Conservation (phyloP, 495 filamentous ascomycete genomes). For the Penicilliopsis zonata region DNA sequence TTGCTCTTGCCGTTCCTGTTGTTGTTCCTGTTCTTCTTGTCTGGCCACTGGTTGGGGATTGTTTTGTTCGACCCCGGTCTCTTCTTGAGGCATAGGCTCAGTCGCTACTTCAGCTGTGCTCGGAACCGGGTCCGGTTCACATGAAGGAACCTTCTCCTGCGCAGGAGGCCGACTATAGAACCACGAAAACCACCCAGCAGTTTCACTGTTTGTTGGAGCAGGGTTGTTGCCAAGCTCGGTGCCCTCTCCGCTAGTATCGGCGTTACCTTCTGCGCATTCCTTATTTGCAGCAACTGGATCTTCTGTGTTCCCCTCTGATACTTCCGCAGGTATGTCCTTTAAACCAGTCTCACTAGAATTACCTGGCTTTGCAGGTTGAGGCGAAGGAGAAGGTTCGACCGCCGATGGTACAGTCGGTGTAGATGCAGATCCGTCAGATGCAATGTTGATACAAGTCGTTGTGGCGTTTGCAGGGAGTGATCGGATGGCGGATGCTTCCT, state of each 20-base stretch:
- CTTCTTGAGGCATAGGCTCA: constrained; percentile 9
- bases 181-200: constrained; percentile 49
- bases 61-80: constrained; percentile 9
- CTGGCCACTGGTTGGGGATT: constrained; percentile 2
- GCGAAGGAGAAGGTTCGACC: constrained; percentile 9
- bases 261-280: too few relatives aligned
- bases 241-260: constrained; percentile 3
- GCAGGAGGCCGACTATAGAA: constrained; percentile 22
- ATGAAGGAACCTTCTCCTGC: constrained; percentile 4
- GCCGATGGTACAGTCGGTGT: constrained; percentile 16
- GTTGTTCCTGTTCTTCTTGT: too few relatives aligned
- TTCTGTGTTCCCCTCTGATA: too few relatives aligned
- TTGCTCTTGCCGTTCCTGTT: too few relatives aligned
- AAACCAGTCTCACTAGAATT: constrained; percentile 6
- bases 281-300: too few relatives aligned
- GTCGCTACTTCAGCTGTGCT: constrained; percentile 10
- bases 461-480: constrained; percentile 36
- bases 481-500: constrained; percentile 25
- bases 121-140: constrained; percentile 4
- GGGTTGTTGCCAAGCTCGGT: constrained; percentile 5
- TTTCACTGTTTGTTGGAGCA: constrained; percentile 18
- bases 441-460: constrained; percentile 39
- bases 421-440: constrained; percentile 31
- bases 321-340: too few relatives aligned
- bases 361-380: constrained; percentile 14